Evolutionary conservation across 306 rosid genomes (phyloP), one percentile per base, ranked within the genome.

Genomic region (Vicia faba): DNA sequence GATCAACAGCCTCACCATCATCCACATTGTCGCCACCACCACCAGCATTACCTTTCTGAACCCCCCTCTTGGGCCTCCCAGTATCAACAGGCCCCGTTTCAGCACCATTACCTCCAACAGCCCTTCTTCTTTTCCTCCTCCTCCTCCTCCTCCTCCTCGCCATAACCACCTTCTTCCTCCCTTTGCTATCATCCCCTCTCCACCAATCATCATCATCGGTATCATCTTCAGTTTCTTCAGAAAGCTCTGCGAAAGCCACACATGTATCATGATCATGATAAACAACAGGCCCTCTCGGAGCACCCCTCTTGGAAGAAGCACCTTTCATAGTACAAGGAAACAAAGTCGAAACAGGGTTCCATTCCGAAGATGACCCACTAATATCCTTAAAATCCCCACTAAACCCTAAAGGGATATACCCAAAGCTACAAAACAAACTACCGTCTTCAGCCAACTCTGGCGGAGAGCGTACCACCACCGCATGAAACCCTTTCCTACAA

Each of bases 291-390:
- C 66, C 82, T 61, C 35, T 80, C 14, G 0, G 49, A 18, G 13
- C 0, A 14, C 7, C 55, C 31, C 3, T 55, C 39, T 26, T 55
- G 0, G 16, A 62, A 23, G 85, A 60, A 33, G 1, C 2, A 13
- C 36, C 36, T 12, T 28, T 50, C 29, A 3, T 7, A 55, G 16
- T 80, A 35, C 88, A 82, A 48, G 85, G 78, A 70, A 87, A 84
- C 82, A 89, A 77, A 2, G 93, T 50, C n/a, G 96, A 83, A 63
- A 92, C 75, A 0, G 98, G 98, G 25, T 81, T 77, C 98, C 98
- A 92, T 11, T 59, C 71, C 0, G 85, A 19, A 51, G 58, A 4
- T 4, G 74, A 74, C 18, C 75, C 77, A 20, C 50, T 69, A 0
- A 71, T 35, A 4, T 74, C 76, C 63, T 74, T 82, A 18, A 75